Evolutionary conservation across 345 rosid species (phyloP).

Genomic region (Lenwebbia sp.): DNA sequence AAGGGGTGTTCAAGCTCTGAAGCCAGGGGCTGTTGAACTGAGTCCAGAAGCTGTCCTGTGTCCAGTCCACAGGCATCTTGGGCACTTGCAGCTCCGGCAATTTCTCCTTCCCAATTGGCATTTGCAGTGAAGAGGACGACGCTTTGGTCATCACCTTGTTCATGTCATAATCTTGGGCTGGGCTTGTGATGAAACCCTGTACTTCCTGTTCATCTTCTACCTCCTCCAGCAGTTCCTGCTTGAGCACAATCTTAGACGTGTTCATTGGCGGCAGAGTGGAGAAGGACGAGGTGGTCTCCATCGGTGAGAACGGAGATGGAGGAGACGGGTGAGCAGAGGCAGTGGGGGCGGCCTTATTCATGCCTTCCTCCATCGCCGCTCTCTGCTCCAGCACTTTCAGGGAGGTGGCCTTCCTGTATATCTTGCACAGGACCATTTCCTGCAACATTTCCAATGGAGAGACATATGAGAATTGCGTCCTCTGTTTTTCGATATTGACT

Average conservation of each 20-base stretch:
- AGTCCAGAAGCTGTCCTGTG: conserved; percentile 40
- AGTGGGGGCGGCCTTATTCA: conserved; percentile 10
- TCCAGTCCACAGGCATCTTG: conserved; percentile 53
- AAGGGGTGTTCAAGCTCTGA: conserved; percentile 41
- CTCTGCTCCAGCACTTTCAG: conserved; percentile 78
- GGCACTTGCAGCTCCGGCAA: conserved; percentile 71
- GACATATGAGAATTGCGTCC: not conserved
- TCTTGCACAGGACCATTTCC: conserved; percentile 91
- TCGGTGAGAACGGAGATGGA: not conserved
- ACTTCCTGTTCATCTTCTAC: not conserved
- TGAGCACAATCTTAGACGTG: conserved; percentile 12
- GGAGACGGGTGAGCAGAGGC: not conserved
- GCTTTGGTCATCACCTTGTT: conserved; percentile 2
- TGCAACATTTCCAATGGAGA: conserved; percentile 7
- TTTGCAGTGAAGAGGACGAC: conserved; percentile 23
- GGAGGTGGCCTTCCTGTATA: conserved; percentile 87
- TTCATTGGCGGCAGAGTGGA: not conserved
- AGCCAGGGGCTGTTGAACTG: conserved; percentile 79
- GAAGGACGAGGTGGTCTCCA: not conserved
- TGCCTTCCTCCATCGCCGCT: conserved; percentile 56
- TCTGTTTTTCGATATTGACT: not conserved
- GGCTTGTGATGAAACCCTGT: not conserved
- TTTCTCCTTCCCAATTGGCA: conserved; percentile 28
- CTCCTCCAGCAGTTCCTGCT: conserved; percentile 24
- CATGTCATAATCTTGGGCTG: not conserved